phyloP scores from a whole-genome alignment of 768 basidiomycete species.

The Suillus clintonianus region DNA sequence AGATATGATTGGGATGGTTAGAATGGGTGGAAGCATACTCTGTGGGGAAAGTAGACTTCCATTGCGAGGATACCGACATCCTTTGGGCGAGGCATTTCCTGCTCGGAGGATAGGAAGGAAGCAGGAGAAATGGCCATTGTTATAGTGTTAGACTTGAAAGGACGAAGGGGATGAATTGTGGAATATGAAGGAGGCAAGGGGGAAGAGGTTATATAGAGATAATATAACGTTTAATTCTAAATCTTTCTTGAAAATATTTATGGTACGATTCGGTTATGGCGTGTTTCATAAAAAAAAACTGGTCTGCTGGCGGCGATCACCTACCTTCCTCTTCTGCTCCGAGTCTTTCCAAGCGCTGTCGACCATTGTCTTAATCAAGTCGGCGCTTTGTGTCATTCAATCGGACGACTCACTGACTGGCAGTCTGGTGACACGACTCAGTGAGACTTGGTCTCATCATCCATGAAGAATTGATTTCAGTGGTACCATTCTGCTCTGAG shows the following conservation, averaged over 20 bases:
- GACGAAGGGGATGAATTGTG: conserved; percentile 1
- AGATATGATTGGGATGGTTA: conserved; percentile 6
- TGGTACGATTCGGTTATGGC: conserved; percentile 34
- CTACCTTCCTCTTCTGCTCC: not conserved
- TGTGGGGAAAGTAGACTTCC: conserved; percentile 93
- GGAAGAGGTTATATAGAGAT: conserved; percentile 28
- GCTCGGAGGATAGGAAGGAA: conserved; percentile 10
- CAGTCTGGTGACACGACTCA: too few relatives aligned
- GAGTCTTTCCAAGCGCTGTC: not conserved
- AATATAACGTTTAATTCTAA: conserved; percentile 23
- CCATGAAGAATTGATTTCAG: too few relatives aligned
- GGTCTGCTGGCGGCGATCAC: not conserved
- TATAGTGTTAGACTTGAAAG: not conserved
- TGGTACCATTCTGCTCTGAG: not conserved
- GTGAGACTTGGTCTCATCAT: too few relatives aligned
- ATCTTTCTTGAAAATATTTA: conserved; percentile 16
- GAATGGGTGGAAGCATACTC: conserved; percentile 62
- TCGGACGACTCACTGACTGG: too few relatives aligned
- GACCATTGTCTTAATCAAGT: not conserved
- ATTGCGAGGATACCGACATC: conserved; percentile 94
- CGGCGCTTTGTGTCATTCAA: too few relatives aligned
- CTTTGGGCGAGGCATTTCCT: conserved; percentile 61
- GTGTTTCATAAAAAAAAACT: conserved; percentile 25
- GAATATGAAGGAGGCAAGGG: not conserved
- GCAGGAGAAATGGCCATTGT: conserved; percentile 27